A percentile compares a stretch with the other conserved stretches of the same genome.
phyloP scores from a whole-genome alignment of 1,284 basidiomycete genomes.

The Amylostereum areolatum region DNA sequence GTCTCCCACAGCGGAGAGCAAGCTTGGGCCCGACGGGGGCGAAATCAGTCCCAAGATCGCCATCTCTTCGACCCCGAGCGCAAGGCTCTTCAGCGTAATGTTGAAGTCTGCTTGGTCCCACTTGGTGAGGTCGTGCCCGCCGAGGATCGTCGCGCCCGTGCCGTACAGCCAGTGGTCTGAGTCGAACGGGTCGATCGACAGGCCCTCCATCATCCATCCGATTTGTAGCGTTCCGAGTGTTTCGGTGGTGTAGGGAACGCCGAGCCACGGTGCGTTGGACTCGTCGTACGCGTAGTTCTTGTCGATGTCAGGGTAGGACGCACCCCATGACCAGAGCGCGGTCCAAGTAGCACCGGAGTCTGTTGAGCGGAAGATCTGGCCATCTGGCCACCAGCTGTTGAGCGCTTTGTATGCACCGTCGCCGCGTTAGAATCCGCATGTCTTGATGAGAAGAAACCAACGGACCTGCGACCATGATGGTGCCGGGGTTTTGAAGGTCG shows the following conservation, averaged over 20 bases:
- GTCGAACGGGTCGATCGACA: conserved; percentile 57
- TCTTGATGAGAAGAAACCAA: no score
- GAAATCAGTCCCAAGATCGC: conserved; percentile 51
- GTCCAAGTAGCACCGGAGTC: conserved; percentile 50
- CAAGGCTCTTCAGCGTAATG: conserved; percentile 51
- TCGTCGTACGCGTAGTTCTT: conserved; percentile 52
- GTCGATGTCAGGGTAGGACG: conserved; percentile 40
- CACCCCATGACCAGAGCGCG: conserved; percentile 46
- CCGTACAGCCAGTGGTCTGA: conserved; percentile 65
- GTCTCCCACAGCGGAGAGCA: conserved; percentile 59
- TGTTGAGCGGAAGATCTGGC: conserved; percentile 56
- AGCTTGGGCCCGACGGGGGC: conserved; percentile 36
- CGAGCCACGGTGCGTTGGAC: conserved; percentile 51
- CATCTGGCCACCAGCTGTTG: conserved; percentile 55
- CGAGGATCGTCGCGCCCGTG: conserved; percentile 54
- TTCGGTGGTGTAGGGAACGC: conserved; percentile 37
- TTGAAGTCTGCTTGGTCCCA: conserved; percentile 55
- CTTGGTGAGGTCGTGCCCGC: conserved; percentile 45
- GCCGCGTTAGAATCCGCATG: not conserved
- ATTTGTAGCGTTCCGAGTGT: conserved; percentile 29
- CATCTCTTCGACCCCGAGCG: conserved; percentile 61
- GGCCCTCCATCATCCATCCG: conserved; percentile 49
- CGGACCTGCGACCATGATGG: conserved; percentile 51
- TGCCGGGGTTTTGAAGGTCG: conserved; percentile 53
- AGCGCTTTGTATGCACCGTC: no score